Conservation (phyloP, 305 asterid species). For the Lippia alba region DNA sequence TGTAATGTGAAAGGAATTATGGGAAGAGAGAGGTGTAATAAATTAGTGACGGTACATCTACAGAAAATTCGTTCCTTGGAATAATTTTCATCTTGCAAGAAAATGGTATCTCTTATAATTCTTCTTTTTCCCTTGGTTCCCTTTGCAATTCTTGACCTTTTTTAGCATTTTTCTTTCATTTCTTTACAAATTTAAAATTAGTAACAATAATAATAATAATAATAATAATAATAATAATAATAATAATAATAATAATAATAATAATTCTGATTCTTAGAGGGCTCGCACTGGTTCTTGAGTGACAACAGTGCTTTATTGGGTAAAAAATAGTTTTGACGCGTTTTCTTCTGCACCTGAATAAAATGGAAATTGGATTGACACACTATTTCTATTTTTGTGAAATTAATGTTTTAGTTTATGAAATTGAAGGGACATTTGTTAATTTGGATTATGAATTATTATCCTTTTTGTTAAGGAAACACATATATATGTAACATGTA, state of each 20-base stretch:
- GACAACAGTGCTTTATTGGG: constrained; percentile 37
- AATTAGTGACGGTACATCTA: background rate
- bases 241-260: background rate
- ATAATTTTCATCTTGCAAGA: constrained; percentile 40
- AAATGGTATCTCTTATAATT: constrained; percentile 47
- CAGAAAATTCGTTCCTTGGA: constrained; percentile 34
- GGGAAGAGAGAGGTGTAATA: background rate
- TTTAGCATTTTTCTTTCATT: background rate
- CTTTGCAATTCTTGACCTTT: constrained; percentile 19
- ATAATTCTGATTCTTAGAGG: background rate
- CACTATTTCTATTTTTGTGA: no score
- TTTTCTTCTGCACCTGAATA: background rate
- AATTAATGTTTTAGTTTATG: no score
- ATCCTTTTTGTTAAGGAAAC: no score
- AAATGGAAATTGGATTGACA: no score
- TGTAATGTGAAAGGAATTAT: background rate
- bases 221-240: background rate
- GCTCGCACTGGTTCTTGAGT: constrained; percentile 26
- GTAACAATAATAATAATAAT: background rate
- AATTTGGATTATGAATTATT: no score
- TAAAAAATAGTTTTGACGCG: constrained; percentile 37
- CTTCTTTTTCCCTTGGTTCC: constrained; percentile 33
- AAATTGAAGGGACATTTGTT: no score
- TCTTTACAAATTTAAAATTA: constrained; percentile 25
- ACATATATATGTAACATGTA: no score